Evolutionary conservation across 179 eudicot species (phyloP).

Genomic region (Sideroxylon spinosum): DNA sequence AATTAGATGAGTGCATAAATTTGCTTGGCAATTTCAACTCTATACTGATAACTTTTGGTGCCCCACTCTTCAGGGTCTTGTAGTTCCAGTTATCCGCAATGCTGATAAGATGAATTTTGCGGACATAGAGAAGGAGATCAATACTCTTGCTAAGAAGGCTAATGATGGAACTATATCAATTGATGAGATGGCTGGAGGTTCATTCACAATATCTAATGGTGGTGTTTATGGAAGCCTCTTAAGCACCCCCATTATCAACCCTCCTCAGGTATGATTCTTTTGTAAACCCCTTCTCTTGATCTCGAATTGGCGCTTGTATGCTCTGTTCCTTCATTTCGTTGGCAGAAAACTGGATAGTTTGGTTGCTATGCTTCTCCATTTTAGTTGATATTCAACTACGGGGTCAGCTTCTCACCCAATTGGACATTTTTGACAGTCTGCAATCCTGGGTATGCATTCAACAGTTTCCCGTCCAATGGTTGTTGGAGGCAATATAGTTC

Average conservation of each 20-base stretch:
- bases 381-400: no score
- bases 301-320: no score
- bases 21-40: no score
- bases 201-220: conserved; percentile 92
- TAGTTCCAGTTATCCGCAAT: conserved; percentile 85
- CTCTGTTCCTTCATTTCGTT: no score
- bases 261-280: conserved; percentile 64
- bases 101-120: conserved; percentile 88
- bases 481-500: conserved; percentile 69
- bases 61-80: conserved; percentile 61
- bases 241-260: conserved; percentile 94
- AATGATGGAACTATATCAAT: conserved; percentile 76
- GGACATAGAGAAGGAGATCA: conserved; percentile 82
- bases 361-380: no score
- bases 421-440: not conserved
- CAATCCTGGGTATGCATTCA: conserved; percentile 50
- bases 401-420: no score
- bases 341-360: no score
- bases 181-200: conserved; percentile 97
- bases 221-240: conserved; percentile 97
- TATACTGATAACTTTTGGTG: not conserved
- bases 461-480: conserved; percentile 92
- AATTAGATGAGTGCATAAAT: no score
- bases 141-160: conserved; percentile 85
- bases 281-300: not conserved